Percentiles rank a stretch among this genome's conserved stretches.
These are phyloP conservation scores for Viola pubescens DNA, from an alignment of 441 rosid species.

Conservation along the genomic window DNA sequence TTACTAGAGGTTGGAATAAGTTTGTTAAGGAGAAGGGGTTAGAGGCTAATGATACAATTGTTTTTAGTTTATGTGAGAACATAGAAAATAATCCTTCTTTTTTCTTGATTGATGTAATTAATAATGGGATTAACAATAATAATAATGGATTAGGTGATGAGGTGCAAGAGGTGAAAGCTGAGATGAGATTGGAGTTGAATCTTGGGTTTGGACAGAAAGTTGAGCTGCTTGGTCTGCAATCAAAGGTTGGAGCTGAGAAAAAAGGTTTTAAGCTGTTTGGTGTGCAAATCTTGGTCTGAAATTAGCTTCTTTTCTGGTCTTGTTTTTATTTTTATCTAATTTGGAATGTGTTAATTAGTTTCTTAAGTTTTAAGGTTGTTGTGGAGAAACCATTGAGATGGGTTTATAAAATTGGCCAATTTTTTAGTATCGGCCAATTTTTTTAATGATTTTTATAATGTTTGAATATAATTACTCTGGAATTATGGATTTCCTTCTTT, in stretches of 20 bases:
- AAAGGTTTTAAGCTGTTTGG: constrained; percentile 45
- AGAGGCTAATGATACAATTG: constrained; percentile 32
- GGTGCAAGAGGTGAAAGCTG: not conserved
- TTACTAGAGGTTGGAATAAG: constrained; percentile 59
- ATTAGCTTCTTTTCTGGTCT: not conserved
- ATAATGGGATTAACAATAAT: not conserved
- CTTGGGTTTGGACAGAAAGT: constrained; percentile 10
- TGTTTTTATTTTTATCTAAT: too few species aligned
- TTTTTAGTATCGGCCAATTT: too few species aligned
- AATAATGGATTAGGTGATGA: constrained; percentile 1
- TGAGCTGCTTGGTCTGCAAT: not conserved
- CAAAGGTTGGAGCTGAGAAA: not conserved
- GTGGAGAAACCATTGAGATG: too few species aligned
- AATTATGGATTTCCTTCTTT: too few species aligned
- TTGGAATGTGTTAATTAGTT: too few species aligned
- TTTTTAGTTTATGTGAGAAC: constrained; percentile 29
- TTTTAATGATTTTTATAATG: too few species aligned
- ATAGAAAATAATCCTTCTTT: constrained; percentile 16
- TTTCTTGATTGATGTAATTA: constrained; percentile 34
- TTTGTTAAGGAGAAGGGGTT: constrained; percentile 43
- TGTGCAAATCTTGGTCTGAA: constrained; percentile 19
- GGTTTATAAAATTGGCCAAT: too few species aligned
- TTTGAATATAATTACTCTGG: too few species aligned
- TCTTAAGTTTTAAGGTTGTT: too few species aligned
- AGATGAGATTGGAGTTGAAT: constrained; percentile 18